Evolutionary conservation across 73 alveolate genomes (phyloP).

Genomic region (Tetrahymena borealis): DNA sequence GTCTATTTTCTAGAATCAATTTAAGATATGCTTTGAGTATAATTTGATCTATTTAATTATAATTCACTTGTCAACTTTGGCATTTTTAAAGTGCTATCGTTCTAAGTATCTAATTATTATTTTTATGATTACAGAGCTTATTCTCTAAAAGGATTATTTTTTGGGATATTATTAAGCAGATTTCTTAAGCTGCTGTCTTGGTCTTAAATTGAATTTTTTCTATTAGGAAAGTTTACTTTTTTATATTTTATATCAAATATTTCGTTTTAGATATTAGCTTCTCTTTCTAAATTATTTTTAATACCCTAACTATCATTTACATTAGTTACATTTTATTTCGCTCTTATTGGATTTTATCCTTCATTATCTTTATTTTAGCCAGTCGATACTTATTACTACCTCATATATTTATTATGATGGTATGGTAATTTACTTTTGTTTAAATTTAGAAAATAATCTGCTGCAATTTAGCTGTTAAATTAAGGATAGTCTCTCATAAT

Average conservation of each 20-base stretch:
- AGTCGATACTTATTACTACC: no score
- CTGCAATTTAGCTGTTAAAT: not conserved
- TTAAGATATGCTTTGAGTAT: not conserved
- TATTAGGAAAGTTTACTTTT: not conserved
- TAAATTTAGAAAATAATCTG: not conserved
- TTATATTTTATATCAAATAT: not conserved
- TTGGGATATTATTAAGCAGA: not conserved
- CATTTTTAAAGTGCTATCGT: not conserved
- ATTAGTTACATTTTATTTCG: no score
- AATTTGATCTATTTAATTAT: not conserved
- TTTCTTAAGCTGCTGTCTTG: not conserved
- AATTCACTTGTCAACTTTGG: not conserved
- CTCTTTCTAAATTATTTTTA: not conserved
- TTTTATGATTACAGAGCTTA: not conserved
- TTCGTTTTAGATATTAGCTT: not conserved
- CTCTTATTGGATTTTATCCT: no score
- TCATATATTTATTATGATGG: not conserved
- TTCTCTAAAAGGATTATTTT: not conserved
- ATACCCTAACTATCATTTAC: not conserved
- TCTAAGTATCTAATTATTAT: no score
- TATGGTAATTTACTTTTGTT: not conserved
- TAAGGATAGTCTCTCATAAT: not conserved
- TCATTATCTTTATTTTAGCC: no score
- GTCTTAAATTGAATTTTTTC: not conserved
- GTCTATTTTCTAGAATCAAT: not conserved